phyloP scores from a whole-genome alignment of 345 rosid species.

The Odontarrhena argentea region DNA sequence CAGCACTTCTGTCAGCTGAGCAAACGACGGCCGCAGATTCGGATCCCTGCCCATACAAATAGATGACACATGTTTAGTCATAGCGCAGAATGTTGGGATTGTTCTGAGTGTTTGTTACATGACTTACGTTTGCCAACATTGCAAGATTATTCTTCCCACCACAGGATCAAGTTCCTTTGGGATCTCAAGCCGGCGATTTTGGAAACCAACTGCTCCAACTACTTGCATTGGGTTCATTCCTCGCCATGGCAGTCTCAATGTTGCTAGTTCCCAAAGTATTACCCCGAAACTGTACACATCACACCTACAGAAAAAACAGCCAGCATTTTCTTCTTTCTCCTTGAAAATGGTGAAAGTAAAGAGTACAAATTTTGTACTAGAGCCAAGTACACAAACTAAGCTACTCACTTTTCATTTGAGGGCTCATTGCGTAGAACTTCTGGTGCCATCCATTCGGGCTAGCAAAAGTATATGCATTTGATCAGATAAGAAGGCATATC shows the following conservation, averaged over 20 bases:
- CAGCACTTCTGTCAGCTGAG: slow-evolving; percentile 69
- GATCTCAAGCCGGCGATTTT: slow-evolving; percentile 91
- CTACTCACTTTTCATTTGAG: slow-evolving; percentile 93
- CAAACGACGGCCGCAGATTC: slow-evolving; percentile 85
- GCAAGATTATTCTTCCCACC: slow-evolving; percentile 79
- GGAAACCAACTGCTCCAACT: slow-evolving; percentile 99
- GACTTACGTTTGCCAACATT: slow-evolving; percentile 98
- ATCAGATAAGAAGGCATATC: slow-evolving; percentile 34
- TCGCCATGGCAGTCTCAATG: slow-evolving; percentile 88
- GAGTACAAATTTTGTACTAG: neutral
- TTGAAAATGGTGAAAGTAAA: slow-evolving; percentile 7
- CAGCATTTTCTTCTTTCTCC: neutral
- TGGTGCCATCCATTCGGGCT: slow-evolving; percentile 99
- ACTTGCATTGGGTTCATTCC: slow-evolving; percentile 99
- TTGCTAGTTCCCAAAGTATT: slow-evolving; percentile 98
- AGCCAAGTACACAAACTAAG: slow-evolving; percentile 16
- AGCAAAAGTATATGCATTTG: slow-evolving; percentile 37
- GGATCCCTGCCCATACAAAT: slow-evolving; percentile 68
- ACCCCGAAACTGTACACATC: slow-evolving; percentile 98
- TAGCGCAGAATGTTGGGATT: neutral
- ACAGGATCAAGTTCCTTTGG: slow-evolving; percentile 93
- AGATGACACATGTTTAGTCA: slow-evolving; percentile 11
- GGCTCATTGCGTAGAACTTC: slow-evolving; percentile 97
- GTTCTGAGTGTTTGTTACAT: neutral
- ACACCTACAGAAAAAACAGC: slow-evolving; percentile 59